Conservation (phyloP, 2,329 filamentous ascomycete genomes). For the Aspergillus floridensis region DNA sequence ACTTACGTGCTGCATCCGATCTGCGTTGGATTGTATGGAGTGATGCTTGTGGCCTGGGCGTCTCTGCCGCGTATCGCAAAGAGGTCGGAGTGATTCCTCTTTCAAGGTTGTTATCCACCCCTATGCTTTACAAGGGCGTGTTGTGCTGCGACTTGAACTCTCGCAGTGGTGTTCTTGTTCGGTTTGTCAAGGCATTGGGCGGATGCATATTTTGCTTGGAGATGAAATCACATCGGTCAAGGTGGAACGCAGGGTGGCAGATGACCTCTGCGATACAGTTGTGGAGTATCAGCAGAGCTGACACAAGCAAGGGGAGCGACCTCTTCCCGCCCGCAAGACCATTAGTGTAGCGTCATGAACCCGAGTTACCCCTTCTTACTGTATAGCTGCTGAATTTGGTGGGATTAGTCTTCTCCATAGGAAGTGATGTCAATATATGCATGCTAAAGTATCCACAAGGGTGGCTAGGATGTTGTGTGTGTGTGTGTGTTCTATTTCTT, state of each 20-base stretch:
- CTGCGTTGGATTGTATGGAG: conserved; percentile 53
- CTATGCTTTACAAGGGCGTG: not conserved
- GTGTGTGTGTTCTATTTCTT: too few relatives aligned
- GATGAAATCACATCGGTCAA: not conserved
- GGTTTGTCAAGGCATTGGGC: not conserved
- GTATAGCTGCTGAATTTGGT: not conserved
- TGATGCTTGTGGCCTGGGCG: conserved; percentile 55
- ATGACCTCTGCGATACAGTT: not conserved
- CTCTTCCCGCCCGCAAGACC: not conserved
- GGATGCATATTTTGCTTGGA: too few relatives aligned
- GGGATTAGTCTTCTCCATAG: too few relatives aligned
- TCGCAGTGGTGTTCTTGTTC: too few relatives aligned
- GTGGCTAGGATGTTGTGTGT: too few relatives aligned
- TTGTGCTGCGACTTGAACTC: not conserved
- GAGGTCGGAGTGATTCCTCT: conserved; percentile 43
- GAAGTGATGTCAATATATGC: too few relatives aligned
- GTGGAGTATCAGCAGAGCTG: not conserved
- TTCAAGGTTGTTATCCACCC: not conserved
- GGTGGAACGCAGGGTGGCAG: not conserved
- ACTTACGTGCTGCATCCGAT: conserved; percentile 55
- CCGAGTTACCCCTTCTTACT: not conserved
- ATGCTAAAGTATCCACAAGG: too few relatives aligned
- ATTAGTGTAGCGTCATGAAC: not conserved
- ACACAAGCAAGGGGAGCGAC: not conserved
- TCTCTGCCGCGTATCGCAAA: conserved; percentile 51